Evolutionary conservation across 2,329 filamentous ascomycete species (phyloP).

Genomic region (Helotiales sp.): DNA sequence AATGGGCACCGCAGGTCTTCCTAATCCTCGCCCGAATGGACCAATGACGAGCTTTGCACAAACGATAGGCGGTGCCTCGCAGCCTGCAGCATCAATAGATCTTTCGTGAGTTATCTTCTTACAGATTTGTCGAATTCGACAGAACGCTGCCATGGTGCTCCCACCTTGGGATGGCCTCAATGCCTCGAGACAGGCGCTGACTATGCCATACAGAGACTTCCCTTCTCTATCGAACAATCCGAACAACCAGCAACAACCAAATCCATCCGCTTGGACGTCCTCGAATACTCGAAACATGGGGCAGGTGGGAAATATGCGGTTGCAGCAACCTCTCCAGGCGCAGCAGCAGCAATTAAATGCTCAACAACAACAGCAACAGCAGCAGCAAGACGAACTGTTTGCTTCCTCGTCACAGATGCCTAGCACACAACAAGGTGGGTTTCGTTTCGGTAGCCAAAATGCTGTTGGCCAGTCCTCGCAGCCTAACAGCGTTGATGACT

Average conservation of each 20-base stretch:
- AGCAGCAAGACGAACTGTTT: constrained; percentile 38
- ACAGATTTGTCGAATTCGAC: background rate
- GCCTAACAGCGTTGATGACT: constrained; percentile 54
- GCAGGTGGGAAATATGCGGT: constrained; percentile 30
- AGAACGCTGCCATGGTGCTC: background rate
- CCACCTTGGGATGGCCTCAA: background rate
- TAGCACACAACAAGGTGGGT: constrained; percentile 33
- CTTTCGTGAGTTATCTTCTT: constrained; percentile 56
- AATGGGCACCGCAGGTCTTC: constrained; percentile 57
- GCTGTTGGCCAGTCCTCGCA: constrained; percentile 37
- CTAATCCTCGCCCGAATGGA: constrained; percentile 53
- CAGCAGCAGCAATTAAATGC: constrained; percentile 32
- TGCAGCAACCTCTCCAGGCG: constrained; percentile 33
- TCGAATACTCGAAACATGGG: constrained; percentile 31
- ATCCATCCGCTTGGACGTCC: constrained; percentile 35
- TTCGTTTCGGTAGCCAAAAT: constrained; percentile 36
- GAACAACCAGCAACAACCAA: constrained; percentile 51
- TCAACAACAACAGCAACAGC: constrained; percentile 35
- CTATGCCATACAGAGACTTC: constrained; percentile 53
- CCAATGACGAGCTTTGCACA: constrained; percentile 66
- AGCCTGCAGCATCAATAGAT: constrained; percentile 62
- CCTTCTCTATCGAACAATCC: constrained; percentile 64
- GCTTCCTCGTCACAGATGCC: constrained; percentile 34
- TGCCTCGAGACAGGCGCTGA: constrained; percentile 16
- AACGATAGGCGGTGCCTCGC: constrained; percentile 59